phyloP scores from a whole-genome alignment of 352 stramenopile species.

The Pythium periplocum region DNA sequence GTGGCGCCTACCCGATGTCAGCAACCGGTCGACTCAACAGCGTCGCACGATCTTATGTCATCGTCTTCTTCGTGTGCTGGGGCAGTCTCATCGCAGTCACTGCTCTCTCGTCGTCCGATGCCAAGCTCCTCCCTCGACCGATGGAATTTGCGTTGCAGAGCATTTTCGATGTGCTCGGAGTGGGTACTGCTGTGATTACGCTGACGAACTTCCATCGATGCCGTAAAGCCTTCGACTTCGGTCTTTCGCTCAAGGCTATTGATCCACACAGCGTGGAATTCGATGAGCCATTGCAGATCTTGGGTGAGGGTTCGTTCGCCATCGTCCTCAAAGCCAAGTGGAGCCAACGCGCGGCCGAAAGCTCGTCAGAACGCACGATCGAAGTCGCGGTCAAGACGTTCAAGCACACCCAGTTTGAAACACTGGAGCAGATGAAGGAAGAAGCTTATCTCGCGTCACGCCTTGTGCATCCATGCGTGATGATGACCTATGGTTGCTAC shows the following conservation, averaged over 20 bases:
- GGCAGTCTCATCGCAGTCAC: constrained; percentile 65
- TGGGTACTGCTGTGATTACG: constrained; percentile 61
- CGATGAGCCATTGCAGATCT: constrained; percentile 67
- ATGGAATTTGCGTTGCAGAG: constrained; percentile 50
- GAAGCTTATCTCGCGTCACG: constrained; percentile 78
- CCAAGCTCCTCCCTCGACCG: constrained; percentile 16
- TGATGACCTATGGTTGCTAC: constrained; percentile 83
- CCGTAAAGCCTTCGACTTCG: constrained; percentile 71
- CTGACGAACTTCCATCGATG: constrained; percentile 73
- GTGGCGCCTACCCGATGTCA: constrained; percentile 63
- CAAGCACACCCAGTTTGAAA: constrained; percentile 72
- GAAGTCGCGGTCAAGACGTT: constrained; percentile 82
- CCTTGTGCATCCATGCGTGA: constrained; percentile 71
- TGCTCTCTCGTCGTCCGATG: constrained; percentile 29
- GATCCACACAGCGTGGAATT: constrained; percentile 75
- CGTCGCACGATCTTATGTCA: constrained; percentile 57
- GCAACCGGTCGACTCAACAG: constrained; percentile 62
- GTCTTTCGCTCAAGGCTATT: constrained; percentile 73
- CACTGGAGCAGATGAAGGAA: constrained; percentile 75
- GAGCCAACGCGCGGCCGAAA: constrained; percentile 47
- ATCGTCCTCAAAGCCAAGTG: constrained; percentile 72
- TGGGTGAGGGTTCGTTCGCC: constrained; percentile 78
- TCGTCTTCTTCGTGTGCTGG: constrained; percentile 73
- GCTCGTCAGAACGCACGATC: constrained; percentile 36
- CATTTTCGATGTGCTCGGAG: constrained; percentile 63